Base-by-base conservation (phyloP, 345 rosid genomes). In the Punica granatum region DNA sequence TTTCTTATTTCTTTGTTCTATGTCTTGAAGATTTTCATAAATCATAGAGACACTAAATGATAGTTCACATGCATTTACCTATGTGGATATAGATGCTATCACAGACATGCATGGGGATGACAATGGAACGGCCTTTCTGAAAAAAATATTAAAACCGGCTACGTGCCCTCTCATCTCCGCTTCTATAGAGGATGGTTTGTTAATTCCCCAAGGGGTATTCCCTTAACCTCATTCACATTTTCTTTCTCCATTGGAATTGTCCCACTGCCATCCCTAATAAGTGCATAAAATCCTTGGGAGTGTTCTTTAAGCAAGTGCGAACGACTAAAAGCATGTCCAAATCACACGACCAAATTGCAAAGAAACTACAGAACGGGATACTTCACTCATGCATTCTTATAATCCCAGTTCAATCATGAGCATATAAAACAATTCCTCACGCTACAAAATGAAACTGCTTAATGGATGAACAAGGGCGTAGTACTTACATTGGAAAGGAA, bases 401-500 rank as follows among this genome's bases (percentile, higher is more conserved):
- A 28, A 51, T 51, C 28, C 13, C 58, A 18, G 0, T 6, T 18
- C 31, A 7, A 1, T 23, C 16, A 53, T 3, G 31, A n/a, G 59
- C 30, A 53, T 53, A 14, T 53, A 53, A 53, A 53, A 23, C 59
- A 25, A 25, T 23, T 53, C 3, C 0, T 56, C 61, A 30, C 25
- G 34, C 61, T 9, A 56, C 19, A 56, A 13, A 26, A 26, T n/a
- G 32, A 7, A 56, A 56, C 6, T 26, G 31, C 61, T 56, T 6
- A 28, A 4, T 30, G 61, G 32, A 26, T 28, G 25, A 56, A 13
- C 18, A 30, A 51, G 28, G 12, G 19, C 4, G 34, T 12, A 28
- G 61, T 7, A 72, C 88, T 73, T 80, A 86, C 95, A 81, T 46
- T 33, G 92, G 85, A 72, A 86, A 83, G 59, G 89, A 68, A 74